phyloP scores from a whole-genome alignment of 83 land plant genomes.

The Picea engelmannii region DNA sequence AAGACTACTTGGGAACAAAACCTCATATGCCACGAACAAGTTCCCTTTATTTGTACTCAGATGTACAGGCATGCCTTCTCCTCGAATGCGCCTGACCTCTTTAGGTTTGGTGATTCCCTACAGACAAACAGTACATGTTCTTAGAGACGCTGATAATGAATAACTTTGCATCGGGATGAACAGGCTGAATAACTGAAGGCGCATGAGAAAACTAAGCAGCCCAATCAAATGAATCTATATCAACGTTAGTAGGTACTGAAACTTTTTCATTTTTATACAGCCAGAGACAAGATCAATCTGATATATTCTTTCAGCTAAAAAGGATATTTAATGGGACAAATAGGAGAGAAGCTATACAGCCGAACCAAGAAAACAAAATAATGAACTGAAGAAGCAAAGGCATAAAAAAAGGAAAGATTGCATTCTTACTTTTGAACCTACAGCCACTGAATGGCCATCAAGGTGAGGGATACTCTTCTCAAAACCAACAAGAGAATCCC shows the following conservation, averaged over 20 bases:
- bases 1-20: slow-evolving; percentile 64
- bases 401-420: background rate
- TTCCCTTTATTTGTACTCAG: slow-evolving; percentile 78
- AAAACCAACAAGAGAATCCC: slow-evolving; percentile 70
- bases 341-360: background rate
- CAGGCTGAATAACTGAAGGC: background rate
- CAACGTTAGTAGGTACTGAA: no score
- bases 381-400: background rate
- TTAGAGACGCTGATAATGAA: background rate
- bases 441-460: slow-evolving; percentile 60
- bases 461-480: slow-evolving; percentile 64
- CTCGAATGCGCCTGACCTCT: slow-evolving; percentile 76
- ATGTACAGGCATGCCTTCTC: slow-evolving; percentile 91
- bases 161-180: background rate
- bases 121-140: background rate
- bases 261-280: background rate
- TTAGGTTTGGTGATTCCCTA: slow-evolving; percentile 85
- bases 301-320: background rate
- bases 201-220: no score
- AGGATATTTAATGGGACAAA: background rate
- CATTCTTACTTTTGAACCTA: slow-evolving; percentile 48
- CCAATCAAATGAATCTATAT: background rate
- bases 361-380: background rate
- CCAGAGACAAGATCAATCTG: background rate
- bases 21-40: slow-evolving; percentile 75